Evolutionary conservation across 768 basidiomycete genomes (phyloP), one percentile per base, ranked within the genome.

Genomic region (Trametes punicea): DNA sequence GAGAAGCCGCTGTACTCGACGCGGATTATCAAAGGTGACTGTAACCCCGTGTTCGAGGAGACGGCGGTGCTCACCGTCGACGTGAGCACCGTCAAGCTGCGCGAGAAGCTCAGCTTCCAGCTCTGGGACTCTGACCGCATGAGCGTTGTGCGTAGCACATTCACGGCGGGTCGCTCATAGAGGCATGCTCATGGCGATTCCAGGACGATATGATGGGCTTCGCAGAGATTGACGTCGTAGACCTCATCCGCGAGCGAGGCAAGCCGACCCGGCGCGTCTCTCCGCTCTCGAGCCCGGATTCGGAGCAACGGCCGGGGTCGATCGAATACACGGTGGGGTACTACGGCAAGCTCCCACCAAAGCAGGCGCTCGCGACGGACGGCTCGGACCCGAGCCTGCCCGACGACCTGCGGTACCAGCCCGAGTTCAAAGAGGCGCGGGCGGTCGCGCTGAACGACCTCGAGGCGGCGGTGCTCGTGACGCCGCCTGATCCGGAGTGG

Each of bases 21-120:
- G 11, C 75, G 81, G 45, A 85, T 90, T 67, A 84, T 92, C 63
- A 70, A 79, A 29, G 74, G 71, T 8, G 84, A 86, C 49, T 71
- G 78, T 16, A 77, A 82, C 49, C 87, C 87, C 3, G 76, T 84
- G 1, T 90, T 80, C 74, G 87, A 88, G 63, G 88, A 91, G 72
- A 84, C 82, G 0, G 77, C 81, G 0, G 76, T 81, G 3, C 62
- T 90, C 0, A 69, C 88, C 1, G 76, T 90, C 9, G 81, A 82
- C 6, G 76, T 79, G 36, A 78, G 85, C 41, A 87, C 88, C 55
- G 70, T 88, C 46, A 81, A 88, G 62, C 78, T 83, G 0, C 77
- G 84, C 55, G 90, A 92, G 69, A 74, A 74, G 50, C 69, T 88
- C 18, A 76, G 76, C 20, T 68, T 84, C 20, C 86, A 87, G 74